These are phyloP conservation scores for Dimargaris cristalligena DNA, from an alignment of 192 early-diverging fungal genomes.

Conservation along the genomic window DNA sequence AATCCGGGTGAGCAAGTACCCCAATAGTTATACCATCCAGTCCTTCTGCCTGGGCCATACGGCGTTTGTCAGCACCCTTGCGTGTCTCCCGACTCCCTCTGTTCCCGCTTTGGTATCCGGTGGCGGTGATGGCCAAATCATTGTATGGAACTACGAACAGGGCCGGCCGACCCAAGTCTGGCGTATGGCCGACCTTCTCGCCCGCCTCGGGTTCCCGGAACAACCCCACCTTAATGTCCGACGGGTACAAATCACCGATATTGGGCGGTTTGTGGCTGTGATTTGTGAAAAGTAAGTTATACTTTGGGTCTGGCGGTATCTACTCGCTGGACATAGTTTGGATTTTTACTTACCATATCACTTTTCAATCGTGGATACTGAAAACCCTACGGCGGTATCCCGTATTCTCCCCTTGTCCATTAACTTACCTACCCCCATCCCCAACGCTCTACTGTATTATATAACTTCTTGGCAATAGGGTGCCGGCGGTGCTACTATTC, in stretches of 20 bases:
- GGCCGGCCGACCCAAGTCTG: slow-evolving; percentile 1
- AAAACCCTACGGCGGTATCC: no score
- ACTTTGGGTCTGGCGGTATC: no score
- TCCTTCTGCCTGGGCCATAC: slow-evolving; percentile 82
- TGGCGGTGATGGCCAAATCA: slow-evolving; percentile 9
- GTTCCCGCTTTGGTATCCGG: not conserved
- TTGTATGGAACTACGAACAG: not conserved
- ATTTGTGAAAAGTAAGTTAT: slow-evolving; percentile 8
- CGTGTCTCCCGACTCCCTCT: no score
- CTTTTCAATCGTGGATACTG: no score
- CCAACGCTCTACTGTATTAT: no score
- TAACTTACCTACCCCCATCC: no score
- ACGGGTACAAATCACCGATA: not conserved
- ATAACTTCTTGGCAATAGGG: no score
- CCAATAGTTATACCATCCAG: slow-evolving; percentile 78
- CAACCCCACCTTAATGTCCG: not conserved
- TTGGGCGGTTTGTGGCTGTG: not conserved
- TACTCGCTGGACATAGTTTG: no score
- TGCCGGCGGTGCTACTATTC: no score
- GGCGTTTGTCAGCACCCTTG: slow-evolving; percentile 12
- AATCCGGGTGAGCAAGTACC: slow-evolving; percentile 82
- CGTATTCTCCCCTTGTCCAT: no score
- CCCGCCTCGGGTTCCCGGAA: not conserved
- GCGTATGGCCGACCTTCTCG: not conserved
- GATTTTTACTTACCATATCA: no score